phyloP scores from a whole-genome alignment of 139 green algal genomes.

The Coelastrella sp. region DNA sequence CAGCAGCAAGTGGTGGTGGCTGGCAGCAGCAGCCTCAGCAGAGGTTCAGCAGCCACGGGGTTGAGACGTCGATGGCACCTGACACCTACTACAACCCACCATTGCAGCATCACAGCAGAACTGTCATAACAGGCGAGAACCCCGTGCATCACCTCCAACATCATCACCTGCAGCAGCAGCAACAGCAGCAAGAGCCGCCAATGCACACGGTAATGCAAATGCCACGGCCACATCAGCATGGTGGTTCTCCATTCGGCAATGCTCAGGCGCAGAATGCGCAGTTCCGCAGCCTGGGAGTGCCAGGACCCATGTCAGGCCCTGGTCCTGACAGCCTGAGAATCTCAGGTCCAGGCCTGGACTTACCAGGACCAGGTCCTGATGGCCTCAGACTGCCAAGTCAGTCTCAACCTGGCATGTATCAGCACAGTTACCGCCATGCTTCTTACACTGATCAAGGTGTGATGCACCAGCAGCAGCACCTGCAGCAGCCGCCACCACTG shows the following conservation, averaged over 20 bases:
- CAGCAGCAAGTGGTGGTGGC: neutral
- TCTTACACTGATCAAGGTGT: neutral
- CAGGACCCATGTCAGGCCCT: neutral
- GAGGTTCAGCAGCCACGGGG: neutral
- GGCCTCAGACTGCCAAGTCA: neutral
- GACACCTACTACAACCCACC: neutral
- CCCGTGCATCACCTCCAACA: neutral
- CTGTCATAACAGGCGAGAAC: neutral
- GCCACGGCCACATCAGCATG: slow-evolving; percentile 14
- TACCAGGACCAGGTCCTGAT: neutral
- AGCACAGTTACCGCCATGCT: neutral
- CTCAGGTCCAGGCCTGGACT: neutral
- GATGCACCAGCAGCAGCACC: slow-evolving; percentile 31
- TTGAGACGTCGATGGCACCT: neutral
- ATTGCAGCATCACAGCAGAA: slow-evolving; percentile 16
- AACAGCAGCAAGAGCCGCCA: slow-evolving; percentile 9
- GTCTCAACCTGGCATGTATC: neutral
- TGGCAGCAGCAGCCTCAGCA: slow-evolving; percentile 27
- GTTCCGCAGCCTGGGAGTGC: slow-evolving; percentile 1
- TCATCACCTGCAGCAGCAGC: slow-evolving; percentile 2
- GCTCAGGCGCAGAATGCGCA: slow-evolving; percentile 6
- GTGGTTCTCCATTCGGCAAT: slow-evolving; percentile 21
- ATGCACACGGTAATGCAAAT: neutral
- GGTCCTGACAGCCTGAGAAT: neutral
- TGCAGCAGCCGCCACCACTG: neutral